phyloP scores from a whole-genome alignment of 176 grass and related monocot genomes.

The Avena sativa region DNA sequence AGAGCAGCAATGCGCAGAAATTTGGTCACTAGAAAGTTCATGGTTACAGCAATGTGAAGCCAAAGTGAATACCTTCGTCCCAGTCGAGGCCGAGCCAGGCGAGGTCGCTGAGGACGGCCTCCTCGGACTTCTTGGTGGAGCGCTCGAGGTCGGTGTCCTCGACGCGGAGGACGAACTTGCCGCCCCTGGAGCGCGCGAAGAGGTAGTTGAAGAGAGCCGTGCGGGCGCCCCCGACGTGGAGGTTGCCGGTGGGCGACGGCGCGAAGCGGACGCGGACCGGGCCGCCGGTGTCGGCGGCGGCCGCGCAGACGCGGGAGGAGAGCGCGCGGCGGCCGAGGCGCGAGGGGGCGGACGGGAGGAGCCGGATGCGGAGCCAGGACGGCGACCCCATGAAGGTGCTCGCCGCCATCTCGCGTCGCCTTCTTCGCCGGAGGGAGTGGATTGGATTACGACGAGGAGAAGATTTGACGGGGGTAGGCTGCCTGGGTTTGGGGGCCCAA shows the following conservation, averaged over 20 bases:
- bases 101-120: constrained; percentile 86
- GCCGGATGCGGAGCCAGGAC: constrained; percentile 60
- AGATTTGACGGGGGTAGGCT: background rate
- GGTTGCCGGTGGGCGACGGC: constrained; percentile 88
- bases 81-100: constrained; percentile 90
- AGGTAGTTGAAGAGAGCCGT: constrained; percentile 97
- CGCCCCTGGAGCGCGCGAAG: constrained; percentile 80
- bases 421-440: background rate
- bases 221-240: constrained; percentile 85
- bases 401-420: constrained; percentile 42
- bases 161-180: constrained; percentile 81
- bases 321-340: constrained; percentile 41
- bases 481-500: background rate
- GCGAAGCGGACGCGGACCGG: constrained; percentile 94
- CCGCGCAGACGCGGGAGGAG: constrained; percentile 50
- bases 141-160: constrained; percentile 94
- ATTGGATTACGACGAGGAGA: background rate
- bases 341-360: constrained; percentile 44
- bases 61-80: constrained; percentile 75
- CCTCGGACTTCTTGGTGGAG: constrained; percentile 83
- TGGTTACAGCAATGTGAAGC: background rate
- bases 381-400: constrained; percentile 48
- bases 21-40: no score
- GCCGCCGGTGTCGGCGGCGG: background rate
- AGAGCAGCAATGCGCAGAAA: background rate